phyloP scores from a whole-genome alignment of 1,139 yeast species.

The Yamadazyma trypodendri region DNA sequence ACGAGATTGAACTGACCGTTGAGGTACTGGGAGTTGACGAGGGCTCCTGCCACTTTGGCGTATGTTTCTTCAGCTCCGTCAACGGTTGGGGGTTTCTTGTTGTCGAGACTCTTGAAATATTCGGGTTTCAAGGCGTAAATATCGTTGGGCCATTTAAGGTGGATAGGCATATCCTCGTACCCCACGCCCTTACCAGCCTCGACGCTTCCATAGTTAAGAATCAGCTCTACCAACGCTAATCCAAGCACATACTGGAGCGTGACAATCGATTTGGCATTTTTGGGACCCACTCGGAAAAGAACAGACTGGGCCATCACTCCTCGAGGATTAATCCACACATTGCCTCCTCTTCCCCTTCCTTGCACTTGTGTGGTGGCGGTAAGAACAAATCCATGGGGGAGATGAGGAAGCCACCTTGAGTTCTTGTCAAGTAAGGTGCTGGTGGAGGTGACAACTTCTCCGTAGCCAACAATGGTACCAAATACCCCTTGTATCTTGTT shows the following conservation, averaged over 20 bases:
- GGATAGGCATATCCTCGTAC: conserved; percentile 72
- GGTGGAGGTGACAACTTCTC: conserved; percentile 90
- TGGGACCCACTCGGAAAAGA: conserved; percentile 53
- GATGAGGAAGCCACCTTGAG: conserved; percentile 49
- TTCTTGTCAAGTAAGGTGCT: conserved; percentile 76
- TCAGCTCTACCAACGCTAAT: conserved; percentile 79
- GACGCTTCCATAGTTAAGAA: conserved; percentile 55
- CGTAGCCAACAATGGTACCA: conserved; percentile 70
- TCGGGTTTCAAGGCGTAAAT: conserved; percentile 73
- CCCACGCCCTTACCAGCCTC: conserved; percentile 47
- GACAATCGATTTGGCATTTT: conserved; percentile 47
- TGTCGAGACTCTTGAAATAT: conserved; percentile 31
- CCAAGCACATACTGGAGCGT: conserved; percentile 86
- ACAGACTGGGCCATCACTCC: conserved; percentile 88
- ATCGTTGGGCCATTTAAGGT: conserved; percentile 97
- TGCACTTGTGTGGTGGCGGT: conserved; percentile 82
- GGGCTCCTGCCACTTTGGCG: conserved; percentile 79
- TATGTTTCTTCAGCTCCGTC: conserved; percentile 50
- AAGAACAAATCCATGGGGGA: conserved; percentile 74
- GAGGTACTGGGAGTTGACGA: conserved; percentile 75
- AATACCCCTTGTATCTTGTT: conserved; percentile 32
- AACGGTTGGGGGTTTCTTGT: conserved; percentile 32
- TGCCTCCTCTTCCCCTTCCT: conserved; percentile 94
- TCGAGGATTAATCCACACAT: conserved; percentile 90
- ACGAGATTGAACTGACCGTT: conserved; percentile 59